Evolutionary conservation across 345 rosid species (phyloP), one percentile per base, ranked within the genome.

Genomic region (Passiflora organensis): DNA sequence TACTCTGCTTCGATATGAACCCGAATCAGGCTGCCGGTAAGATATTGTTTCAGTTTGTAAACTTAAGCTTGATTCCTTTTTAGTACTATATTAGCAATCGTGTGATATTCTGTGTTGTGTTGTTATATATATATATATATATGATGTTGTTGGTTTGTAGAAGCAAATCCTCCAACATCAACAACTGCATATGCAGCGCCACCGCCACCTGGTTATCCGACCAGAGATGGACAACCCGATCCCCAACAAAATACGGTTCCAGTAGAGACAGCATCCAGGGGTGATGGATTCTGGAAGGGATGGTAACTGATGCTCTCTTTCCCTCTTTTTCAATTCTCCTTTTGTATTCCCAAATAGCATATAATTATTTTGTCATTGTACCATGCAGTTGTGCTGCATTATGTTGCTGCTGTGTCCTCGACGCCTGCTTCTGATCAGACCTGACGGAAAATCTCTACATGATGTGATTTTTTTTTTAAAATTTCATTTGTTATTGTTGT

Each of bases 281-380:
- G 89, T 0, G 93, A 85, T 46, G 93, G 85, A 13, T 85, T 85
- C 70, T 85, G 82, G 82, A 80, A 85, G 45, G 89, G 89, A 61
- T 85, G 93, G 93, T 85, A 74, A 53, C 19, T 42, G 19, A 19
- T 15, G 13, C 0, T 6, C 25, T 19, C 25, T 12, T 24, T 2
- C 39, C 13, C 14, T 28, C 55, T 10, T 6, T 44, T 21, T 25
- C 17, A 0, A 13, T 48, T 5, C 2, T 13, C 36, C 32, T 17
- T 25, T 34, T 0, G 13, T 11, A 32, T 16, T 16, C 18, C 13
- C 34, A 2, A 14, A 12, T 25, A 14, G 12, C 0, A 4, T 32
- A 6, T 49, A 18, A n/a, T 16, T 50, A 43, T 16, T 48, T n/a
- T 58, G 15, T 64, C 9, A 45, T 37, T 37, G 44, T 48, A 28